Evolutionary conservation across 2,329 filamentous ascomycete genomes (phyloP).

Genomic region (Aschersonia sp.): DNA sequence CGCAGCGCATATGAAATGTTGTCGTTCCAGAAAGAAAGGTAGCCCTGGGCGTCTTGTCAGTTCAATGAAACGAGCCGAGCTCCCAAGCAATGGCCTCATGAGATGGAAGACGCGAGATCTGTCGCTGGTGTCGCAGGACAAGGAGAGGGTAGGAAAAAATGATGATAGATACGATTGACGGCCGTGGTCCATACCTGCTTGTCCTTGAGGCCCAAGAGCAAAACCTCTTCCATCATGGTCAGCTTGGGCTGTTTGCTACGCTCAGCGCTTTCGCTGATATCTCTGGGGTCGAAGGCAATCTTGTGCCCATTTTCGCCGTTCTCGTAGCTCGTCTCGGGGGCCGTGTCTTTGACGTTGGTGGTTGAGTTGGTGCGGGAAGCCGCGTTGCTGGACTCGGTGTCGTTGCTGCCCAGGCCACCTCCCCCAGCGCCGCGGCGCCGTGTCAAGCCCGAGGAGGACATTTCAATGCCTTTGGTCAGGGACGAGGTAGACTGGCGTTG

Average conservation of each 20-base stretch:
- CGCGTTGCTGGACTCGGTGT: constrained; percentile 40
- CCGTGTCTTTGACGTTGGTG: constrained; percentile 36
- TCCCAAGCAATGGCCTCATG: not conserved
- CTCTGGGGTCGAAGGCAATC: constrained; percentile 92
- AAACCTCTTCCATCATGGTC: constrained; percentile 95
- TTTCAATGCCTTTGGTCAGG: constrained; percentile 10
- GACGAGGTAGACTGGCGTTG: not conserved
- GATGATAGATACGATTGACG: not conserved
- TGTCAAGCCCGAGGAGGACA: constrained; percentile 39
- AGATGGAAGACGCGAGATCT: not conserved
- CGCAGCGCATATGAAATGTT: constrained; percentile 97
- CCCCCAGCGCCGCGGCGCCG: constrained; percentile 56
- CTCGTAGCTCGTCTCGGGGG: constrained; percentile 73
- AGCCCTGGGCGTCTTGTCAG: constrained; percentile 46
- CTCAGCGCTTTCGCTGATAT: constrained; percentile 94
- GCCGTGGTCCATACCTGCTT: constrained; percentile 60
- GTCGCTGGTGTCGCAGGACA: not conserved
- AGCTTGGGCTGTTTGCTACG: constrained; percentile 95
- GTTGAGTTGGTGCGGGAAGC: constrained; percentile 44
- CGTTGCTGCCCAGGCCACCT: constrained; percentile 40
- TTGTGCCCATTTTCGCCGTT: constrained; percentile 92
- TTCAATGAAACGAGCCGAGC: not conserved
- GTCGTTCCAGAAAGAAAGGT: constrained; percentile 99
- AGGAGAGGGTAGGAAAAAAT: not conserved
- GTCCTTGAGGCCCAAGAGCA: constrained; percentile 91